Evolutionary conservation across 2,329 filamentous ascomycete genomes (phyloP).

Genomic region (Cytospora leucostoma): DNA sequence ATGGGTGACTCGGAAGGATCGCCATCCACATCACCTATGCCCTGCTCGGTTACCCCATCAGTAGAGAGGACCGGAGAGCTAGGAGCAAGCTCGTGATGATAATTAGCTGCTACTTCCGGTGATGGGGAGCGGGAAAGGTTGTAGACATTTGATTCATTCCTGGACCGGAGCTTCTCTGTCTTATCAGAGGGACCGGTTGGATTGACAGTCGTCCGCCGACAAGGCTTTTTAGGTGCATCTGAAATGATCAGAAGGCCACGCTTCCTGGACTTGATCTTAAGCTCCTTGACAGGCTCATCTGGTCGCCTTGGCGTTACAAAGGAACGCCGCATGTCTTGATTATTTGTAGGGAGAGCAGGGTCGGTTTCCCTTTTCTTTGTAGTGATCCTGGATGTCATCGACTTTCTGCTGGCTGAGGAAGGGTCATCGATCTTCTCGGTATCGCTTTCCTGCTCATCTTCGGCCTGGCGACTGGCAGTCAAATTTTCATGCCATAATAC

Average conservation of each 20-base stretch:
- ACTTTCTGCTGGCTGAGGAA: slow-evolving; percentile 5
- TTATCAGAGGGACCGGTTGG: neutral
- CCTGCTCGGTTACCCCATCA: neutral
- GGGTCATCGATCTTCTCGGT: slow-evolving; percentile 2
- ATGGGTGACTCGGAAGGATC: neutral
- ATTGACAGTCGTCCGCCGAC: slow-evolving; percentile 16
- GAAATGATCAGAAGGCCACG: slow-evolving; percentile 51
- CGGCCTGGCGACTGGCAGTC: neutral
- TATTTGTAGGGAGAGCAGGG: no score
- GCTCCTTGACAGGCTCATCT: slow-evolving; percentile 43
- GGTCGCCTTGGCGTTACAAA: neutral
- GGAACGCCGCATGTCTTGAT: neutral
- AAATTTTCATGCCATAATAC: no score
- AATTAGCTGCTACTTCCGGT: neutral
- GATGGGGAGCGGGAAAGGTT: slow-evolving; percentile 6
- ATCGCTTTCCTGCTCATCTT: slow-evolving; percentile 7
- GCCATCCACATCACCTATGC: neutral
- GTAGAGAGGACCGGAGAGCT: neutral
- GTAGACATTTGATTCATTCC: neutral
- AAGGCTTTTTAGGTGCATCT: slow-evolving; percentile 35
- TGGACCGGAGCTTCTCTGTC: neutral
- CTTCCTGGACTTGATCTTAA: slow-evolving; percentile 50
- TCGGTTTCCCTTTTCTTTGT: neutral
- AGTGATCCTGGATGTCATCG: neutral
- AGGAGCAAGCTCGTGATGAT: neutral